Evolutionary conservation across 139 green algal genomes (phyloP), one percentile per base, ranked within the genome.

Genomic region (Nannochloris sp.): DNA sequence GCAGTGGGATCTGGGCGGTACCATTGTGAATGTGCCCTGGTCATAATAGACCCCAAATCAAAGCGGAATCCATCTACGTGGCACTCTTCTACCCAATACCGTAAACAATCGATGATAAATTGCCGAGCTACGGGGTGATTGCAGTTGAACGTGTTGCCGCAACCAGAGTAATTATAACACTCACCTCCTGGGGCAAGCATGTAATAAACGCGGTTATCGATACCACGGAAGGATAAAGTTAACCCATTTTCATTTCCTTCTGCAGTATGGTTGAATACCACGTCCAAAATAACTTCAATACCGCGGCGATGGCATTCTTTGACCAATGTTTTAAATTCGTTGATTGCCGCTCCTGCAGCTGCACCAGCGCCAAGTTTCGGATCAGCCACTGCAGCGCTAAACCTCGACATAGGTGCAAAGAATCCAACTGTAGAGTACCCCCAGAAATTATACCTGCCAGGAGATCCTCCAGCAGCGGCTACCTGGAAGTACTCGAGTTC

Each of bases 231-330:
- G n/a, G 81, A 95, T 8, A 97, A 60, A 8, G 85, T 88, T 36
- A 90, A 90, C 1, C 93, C 92, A 38, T 75, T 61, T 54, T 98
- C 86, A 75, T 97, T 96, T 53, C 91, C 90, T 72, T 99, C 94
- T 4, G 92, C 91, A 7, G 94, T 98, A 86, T 98, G 94, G 80
- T 99, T 99, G 86, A 97, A 97, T 47, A 99, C 94, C 4, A 98
- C 91, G 63, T 98, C 94, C 60, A 98, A 72, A 48, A 97, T 92
- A 30, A 99, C 90, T 87, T 99, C 95, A 6, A 99, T 97, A 42
- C 95, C 94, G 1, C 87, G 59, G 59, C 68, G 76, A 78, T 99
- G 94, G 33, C 74, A 84, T 73, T 93, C 90, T 56, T 85, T 87
- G 12, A 99, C 90, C 54, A 99, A 72, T 51, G 76, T 79, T 78